Percentiles rank a stretch among this genome's conserved stretches.
These are phyloP conservation scores for Aureobasidium subglaciale DNA, from an alignment of 2,329 filamentous ascomycete species.

Conservation along the genomic window DNA sequence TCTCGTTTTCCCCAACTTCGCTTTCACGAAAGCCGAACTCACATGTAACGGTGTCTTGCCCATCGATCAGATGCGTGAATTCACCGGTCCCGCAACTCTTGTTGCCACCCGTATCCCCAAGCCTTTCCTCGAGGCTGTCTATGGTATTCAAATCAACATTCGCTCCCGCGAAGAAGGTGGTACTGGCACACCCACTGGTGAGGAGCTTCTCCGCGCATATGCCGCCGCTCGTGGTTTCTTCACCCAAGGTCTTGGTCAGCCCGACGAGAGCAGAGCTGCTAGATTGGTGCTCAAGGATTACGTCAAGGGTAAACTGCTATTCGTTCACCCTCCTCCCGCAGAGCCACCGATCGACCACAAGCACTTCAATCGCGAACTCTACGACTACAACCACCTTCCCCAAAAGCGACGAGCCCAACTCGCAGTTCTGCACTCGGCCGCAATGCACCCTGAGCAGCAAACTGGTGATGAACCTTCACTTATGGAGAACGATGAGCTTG, in stretches of 20 bases:
- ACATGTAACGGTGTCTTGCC: constrained; percentile 92
- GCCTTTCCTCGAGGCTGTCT: constrained; percentile 81
- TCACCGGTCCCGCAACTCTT: constrained; percentile 75
- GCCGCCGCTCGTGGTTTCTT: constrained; percentile 84
- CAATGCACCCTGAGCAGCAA: constrained; percentile 24
- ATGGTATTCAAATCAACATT: constrained; percentile 81
- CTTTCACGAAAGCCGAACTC: constrained; percentile 89
- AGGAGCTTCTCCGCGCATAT: constrained; percentile 79
- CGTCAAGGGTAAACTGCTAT: constrained; percentile 90
- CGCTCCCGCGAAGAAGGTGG: constrained; percentile 86
- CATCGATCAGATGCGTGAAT: constrained; percentile 93
- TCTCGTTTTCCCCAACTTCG: constrained; percentile 97
- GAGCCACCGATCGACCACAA: constrained; percentile 57
- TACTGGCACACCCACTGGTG: constrained; percentile 74
- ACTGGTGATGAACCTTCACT: constrained; percentile 28
- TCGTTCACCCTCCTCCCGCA: constrained; percentile 76
- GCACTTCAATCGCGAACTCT: constrained; percentile 84
- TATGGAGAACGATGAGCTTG: constrained; percentile 40
- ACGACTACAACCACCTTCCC: constrained; percentile 74
- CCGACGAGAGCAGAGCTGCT: constrained; percentile 87
- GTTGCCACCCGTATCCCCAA: constrained; percentile 82
- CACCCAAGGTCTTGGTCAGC: constrained; percentile 80
- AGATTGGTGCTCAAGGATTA: constrained; percentile 93
- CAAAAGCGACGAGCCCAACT: constrained; percentile 68
- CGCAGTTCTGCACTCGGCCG: constrained; percentile 30